Percentiles rank a stretch among this genome's conserved stretches.
Conservation (phyloP, 2,329 filamentous ascomycete species). For the Cadophora gregata region DNA sequence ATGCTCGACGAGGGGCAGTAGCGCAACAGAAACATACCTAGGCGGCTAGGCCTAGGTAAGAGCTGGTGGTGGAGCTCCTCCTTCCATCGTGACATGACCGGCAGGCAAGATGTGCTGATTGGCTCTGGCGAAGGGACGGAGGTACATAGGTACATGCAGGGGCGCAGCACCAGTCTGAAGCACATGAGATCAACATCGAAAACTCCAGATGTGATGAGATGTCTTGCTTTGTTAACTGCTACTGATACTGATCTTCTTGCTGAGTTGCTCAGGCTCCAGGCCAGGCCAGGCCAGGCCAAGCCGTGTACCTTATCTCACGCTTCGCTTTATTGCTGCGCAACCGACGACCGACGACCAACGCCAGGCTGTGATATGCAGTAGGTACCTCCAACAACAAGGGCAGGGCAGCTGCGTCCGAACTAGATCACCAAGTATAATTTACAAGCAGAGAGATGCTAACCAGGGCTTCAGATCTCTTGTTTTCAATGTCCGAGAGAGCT, state of each 20-base stretch:
- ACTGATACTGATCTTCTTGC: not conserved
- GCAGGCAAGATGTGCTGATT: not conserved
- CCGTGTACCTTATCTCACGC: not conserved
- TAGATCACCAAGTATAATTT: not conserved
- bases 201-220: not conserved
- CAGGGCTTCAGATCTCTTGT: conserved; percentile 9
- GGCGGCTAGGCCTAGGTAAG: too few species aligned
- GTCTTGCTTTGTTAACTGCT: not conserved
- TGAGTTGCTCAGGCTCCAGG: too few species aligned
- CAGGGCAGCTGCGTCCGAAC: not conserved
- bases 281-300: not conserved
- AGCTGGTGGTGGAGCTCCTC: too few species aligned
- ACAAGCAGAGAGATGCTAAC: conserved; percentile 7
- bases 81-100: not conserved
- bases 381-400: not conserved
- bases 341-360: not conserved
- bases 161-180: conserved; percentile 5
- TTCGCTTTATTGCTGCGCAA: not conserved
- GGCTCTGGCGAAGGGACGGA: not conserved
- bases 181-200: conserved; percentile 3
- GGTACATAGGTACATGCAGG: conserved; percentile 12
- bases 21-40: not conserved
- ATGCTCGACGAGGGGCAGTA: conserved; percentile 2
- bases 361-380: not conserved
- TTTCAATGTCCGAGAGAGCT: conserved; percentile 5